Evolutionary conservation across 164 flowering plant genomes (phyloP), one percentile per base, ranked within the genome.

Genomic region (Cinnamomum chago): DNA sequence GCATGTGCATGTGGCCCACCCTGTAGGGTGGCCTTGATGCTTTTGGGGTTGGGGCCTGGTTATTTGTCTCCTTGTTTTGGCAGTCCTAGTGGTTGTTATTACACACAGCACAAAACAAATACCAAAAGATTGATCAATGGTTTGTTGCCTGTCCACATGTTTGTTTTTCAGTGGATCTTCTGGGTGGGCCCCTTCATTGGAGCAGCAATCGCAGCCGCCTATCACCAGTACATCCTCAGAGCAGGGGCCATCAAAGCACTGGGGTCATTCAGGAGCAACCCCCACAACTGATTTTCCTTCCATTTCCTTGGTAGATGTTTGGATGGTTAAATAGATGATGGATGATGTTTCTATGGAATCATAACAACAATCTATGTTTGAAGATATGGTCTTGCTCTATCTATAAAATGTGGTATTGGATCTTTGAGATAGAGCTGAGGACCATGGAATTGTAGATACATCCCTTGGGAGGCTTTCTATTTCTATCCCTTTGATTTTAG

Each of bases 131-230:
- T 12, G 15, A 55, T 55, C 60, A 55, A 55, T 55, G 60, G 6
- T 20, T 55, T 64, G 17, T 13, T 15, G 5, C 17, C 47, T 66
- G 5, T 30, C 95, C 13, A 24, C 25, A 22, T 24, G 7, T 23
- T 2, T 80, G 50, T 66, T 74, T 66, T 73, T 35, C 90, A 94
- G 95, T 94, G 98, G 98, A 88, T 94, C 27, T 94, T 92, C 86
- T 94, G 98, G 98, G 96, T 91, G 22, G 98, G 98, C 67, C 98
- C 98, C 0, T 86, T 94, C 78, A 65, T 92, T 73, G 98, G 98
- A 51, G 98, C 98, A 35, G 88, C 88, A 58, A 79, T 85, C 1
- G 98, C 98, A 18, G 97, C 97, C 3, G 77, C 87, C 64, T 94
- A 91, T 81, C 95, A 94, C 83, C 92, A 92, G 68, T 91, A 58